Base-by-base conservation (phyloP, 352 stramenopile species). In the Hyaloperonospora brassicae region DNA sequence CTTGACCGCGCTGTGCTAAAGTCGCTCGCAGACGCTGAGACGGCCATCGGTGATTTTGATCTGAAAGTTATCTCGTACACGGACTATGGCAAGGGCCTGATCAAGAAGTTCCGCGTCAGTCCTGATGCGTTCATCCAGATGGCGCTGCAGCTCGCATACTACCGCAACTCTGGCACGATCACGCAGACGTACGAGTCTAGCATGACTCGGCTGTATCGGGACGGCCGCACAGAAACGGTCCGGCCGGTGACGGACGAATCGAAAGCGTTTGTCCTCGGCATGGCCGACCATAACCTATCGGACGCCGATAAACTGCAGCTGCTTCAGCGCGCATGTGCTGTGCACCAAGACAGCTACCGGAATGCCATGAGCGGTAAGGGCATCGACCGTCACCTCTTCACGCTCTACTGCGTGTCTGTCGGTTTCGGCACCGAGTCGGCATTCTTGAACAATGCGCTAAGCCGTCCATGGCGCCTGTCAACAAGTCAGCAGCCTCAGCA, bases 181-280 rank as follows among this genome's bases (percentile, higher is more conserved):
- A 97, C 89, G 42, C 93, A 95, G 52, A 98, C 95, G 5, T 98
- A 99, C 68, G 96, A 99, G 72, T 95, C 95, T 14, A 97, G 89
- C 39, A 97, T 98, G 83, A 97, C 96, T 27, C 84, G 95, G 21
- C 64, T 95, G 46, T 99, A 98, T 75, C 79, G 93, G 17, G 93
- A 99, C 47, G 96, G 96, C 21, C 86, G 96, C 25, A 99, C 96
- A 0, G 91, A 96, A 57, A 95, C 87, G 10, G 89, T 95, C n/a
- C 84, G 87, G 35, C 78, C 92, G 5, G 88, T 97, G 39, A 97
- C 89, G 10, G 75, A 86, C 44, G 87, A 89, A 44, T 96, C 81
- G 21, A 92, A 88, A 59, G 85, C 63, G 4, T 98, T 98, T 75
- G 76, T 97, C 36, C 59, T 96, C 30, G 77, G 71, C 0, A 95